Evolutionary conservation across 2,329 filamentous ascomycete species (phyloP), one percentile per base, ranked within the genome.

Genomic region (Colletotrichum incanum): DNA sequence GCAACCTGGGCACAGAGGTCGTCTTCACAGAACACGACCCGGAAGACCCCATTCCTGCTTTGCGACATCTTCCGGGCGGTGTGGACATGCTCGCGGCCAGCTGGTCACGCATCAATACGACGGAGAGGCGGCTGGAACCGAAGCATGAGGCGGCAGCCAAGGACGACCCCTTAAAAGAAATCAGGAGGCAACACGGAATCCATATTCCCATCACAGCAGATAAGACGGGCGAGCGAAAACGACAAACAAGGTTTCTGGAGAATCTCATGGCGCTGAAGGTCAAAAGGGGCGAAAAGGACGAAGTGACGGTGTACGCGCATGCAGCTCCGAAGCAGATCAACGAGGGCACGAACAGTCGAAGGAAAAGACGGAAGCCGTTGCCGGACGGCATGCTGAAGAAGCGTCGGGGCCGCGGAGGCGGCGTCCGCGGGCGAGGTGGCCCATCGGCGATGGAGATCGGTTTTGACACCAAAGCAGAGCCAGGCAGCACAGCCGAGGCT

Each of bases 1-100:
- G 93, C 73, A 93, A 94, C 72, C 89, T 97, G 54, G 96, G 96
- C 45, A 97, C 95, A 0, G 94, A 97, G 76, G 84, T 95, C 74
- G 89, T 97, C 52, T 92, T 98, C 77, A 87, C 87, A 1, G 82
- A 82, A 20, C 88, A 86, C 63, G 82, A 86, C 73, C 73, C 79
- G 8, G 75, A 82, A 67, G 76, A 79, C 14, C 79, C 79, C 11
- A 79, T 88, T 2, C 87, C 88, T 4, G 80, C 81, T 11, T 79
- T 89, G 49, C 87, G 86, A n/a, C 83, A 85, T 31, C 86, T 89
- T 34, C 84, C 83, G 41, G 85, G 88, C 28, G 87, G 89, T 31
- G 90, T 94, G 47, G 93, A 95, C 78, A 85, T 97, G 5, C 84
- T 97, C 4, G 92, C 89, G n/a, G 89, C 91, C 45, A 92, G 91